Base-by-base conservation (phyloP, 495 filamentous ascomycete species). In the Penicillium argentinense region DNA sequence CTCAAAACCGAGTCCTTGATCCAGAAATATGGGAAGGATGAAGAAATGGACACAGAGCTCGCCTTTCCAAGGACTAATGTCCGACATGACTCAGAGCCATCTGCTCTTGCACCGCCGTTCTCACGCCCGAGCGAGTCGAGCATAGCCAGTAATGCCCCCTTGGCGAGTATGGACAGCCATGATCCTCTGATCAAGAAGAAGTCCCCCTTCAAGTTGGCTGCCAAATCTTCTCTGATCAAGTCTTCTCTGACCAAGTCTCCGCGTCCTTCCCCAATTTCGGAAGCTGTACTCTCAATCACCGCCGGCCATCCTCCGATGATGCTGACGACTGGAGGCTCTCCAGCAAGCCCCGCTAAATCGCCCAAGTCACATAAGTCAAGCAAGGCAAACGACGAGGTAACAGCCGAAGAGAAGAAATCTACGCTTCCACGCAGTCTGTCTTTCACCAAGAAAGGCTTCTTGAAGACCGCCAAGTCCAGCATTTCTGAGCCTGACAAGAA, bases 341-440 rank as follows among this genome's bases (percentile, higher is more conserved):
- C n/a, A n/a, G n/a, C n/a, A n/a, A n/a, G n/a, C n/a, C n/a, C n/a
- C n/a, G n/a, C n/a, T n/a, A n/a, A n/a, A n/a, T n/a, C n/a, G n/a
- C n/a, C n/a, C n/a, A n/a, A n/a, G n/a, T n/a, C n/a, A n/a, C n/a
- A n/a, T n/a, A n/a, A n/a, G n/a, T n/a, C n/a, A n/a, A n/a, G n/a
- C n/a, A n/a, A n/a, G n/a, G n/a, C n/a, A n/a, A 18, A 36, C 17
- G 21, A 12, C 18, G 17, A 36, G 7, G 0, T 21, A 6, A 2
- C 2, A 8, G 28, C 8, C 3, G 22, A 24, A 4, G 27, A 46
- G 9, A 12, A 7, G 18, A 49, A 48, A 29, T 5, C 39, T 0
- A 13, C 17, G 2, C 27, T 59, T 6, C 40, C 34, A 1, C 47
- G 56, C 27, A 59, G 43, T 17, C 9, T 48, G 0, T 59, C 56